Conservation (phyloP, 2,329 filamentous ascomycete species). For the Amylocarpus encephaloides region DNA sequence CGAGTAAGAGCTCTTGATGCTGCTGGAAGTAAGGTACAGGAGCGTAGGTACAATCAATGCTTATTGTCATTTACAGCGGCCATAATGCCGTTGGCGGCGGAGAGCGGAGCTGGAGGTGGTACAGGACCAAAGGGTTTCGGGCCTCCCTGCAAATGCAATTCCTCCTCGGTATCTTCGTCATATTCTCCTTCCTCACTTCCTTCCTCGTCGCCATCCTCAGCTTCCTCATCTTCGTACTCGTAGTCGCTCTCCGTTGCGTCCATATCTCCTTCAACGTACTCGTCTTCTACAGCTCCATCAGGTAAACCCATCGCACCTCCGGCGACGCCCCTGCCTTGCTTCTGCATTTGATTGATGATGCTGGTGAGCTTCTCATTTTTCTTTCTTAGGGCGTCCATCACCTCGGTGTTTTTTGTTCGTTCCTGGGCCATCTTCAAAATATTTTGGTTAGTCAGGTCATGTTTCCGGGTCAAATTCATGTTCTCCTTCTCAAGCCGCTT, state of each 20-base stretch:
- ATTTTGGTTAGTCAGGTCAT: constrained; percentile 87
- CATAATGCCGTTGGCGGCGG: constrained; percentile 21
- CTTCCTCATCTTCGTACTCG: constrained; percentile 55
- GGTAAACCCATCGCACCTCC: constrained; percentile 58
- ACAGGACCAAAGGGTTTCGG: constrained; percentile 30
- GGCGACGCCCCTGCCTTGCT: constrained; percentile 74
- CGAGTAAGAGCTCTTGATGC: not conserved
- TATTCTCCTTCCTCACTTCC: constrained; percentile 36
- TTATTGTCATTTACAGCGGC: constrained; percentile 26
- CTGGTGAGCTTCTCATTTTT: constrained; percentile 87
- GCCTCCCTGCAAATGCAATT: constrained; percentile 25
- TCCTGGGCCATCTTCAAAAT: constrained; percentile 98
- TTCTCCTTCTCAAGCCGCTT: constrained; percentile 97
- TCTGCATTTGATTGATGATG: constrained; percentile 94
- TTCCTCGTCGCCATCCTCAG: constrained; percentile 52
- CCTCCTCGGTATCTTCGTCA: constrained; percentile 40
- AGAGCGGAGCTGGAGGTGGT: constrained; percentile 26
- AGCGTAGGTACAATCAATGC: constrained; percentile 18
- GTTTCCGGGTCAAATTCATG: constrained; percentile 80
- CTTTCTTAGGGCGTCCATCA: constrained; percentile 67
- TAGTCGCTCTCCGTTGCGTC: constrained; percentile 59
- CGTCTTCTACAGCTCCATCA: constrained; percentile 47
- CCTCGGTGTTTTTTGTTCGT: constrained; percentile 66
- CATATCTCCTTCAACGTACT: constrained; percentile 48
- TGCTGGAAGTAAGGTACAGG: not conserved